These are phyloP conservation scores for Aspergillus cristatus DNA, from an alignment of 495 filamentous ascomycete genomes.

Conservation along the genomic window DNA sequence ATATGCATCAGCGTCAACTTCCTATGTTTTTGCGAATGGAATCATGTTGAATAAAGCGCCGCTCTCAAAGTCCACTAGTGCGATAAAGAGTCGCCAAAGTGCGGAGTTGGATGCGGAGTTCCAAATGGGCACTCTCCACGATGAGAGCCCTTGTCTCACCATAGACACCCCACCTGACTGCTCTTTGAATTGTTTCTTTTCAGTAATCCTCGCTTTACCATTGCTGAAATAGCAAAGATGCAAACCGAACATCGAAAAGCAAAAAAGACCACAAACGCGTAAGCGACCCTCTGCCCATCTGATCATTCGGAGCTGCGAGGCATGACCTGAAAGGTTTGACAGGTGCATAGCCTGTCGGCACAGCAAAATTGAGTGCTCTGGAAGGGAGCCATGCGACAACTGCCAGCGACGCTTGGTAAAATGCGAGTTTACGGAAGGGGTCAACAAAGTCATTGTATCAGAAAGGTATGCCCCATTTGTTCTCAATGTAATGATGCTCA, in stretches of 20 bases:
- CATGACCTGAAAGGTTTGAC: background rate
- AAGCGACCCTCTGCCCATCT: background rate
- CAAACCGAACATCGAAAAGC: background rate
- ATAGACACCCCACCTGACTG: too few relatives aligned
- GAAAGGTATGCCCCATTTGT: conserved; percentile 12
- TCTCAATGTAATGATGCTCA: background rate
- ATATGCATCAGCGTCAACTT: too few relatives aligned
- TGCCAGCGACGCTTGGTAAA: conserved; percentile 15
- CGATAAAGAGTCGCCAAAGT: too few relatives aligned
- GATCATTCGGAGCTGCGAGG: too few relatives aligned
- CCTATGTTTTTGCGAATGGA: too few relatives aligned
- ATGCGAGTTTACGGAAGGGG: conserved; percentile 16
- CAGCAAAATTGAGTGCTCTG: conserved; percentile 34
- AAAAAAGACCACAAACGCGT: background rate
- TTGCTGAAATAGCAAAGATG: background rate
- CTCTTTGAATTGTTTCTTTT: too few relatives aligned
- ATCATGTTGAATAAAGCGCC: too few relatives aligned
- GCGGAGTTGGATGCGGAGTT: too few relatives aligned
- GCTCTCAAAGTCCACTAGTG: too few relatives aligned
- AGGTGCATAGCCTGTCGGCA: conserved; percentile 28
- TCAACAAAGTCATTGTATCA: conserved; percentile 16
- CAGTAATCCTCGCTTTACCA: too few relatives aligned
- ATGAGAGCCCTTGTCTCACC: too few relatives aligned
- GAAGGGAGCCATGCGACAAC: conserved; percentile 23
- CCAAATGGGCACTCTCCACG: too few relatives aligned